Percentiles rank a stretch among this genome's conserved stretches.
Evolutionary conservation across 2,329 filamentous ascomycete genomes (phyloP).

Genomic region (Venturia oleaginea): DNA sequence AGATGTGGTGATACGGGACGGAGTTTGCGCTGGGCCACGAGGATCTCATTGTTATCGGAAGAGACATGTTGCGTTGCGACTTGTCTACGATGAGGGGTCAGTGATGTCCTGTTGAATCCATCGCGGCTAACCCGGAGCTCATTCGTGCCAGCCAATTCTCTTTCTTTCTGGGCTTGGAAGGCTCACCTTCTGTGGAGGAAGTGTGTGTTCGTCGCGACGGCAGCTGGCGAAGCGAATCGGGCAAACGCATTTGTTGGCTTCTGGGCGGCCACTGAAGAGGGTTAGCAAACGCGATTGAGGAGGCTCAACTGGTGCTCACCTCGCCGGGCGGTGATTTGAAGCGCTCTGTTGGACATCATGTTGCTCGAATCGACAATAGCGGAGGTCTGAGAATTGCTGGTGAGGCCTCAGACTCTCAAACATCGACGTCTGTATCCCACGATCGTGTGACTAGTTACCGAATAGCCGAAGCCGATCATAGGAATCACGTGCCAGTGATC

Average conservation of each 20-base stretch:
- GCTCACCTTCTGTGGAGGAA: slow-evolving; percentile 11
- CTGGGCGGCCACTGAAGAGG: slow-evolving; percentile 8
- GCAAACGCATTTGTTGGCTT: slow-evolving; percentile 9
- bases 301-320: not conserved
- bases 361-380: not conserved
- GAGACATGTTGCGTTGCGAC: slow-evolving; percentile 10
- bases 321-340: slow-evolving; percentile 9
- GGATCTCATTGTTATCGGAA: slow-evolving; percentile 38
- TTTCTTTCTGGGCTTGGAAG: not conserved
- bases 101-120: not conserved
- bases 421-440: not conserved
- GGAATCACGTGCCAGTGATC: not conserved
- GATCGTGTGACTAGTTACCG: not conserved
- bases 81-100: slow-evolving; percentile 6
- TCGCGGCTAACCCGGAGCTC: not conserved
- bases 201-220: slow-evolving; percentile 13
- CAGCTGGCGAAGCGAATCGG: slow-evolving; percentile 12
- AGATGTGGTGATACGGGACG: slow-evolving; percentile 83
- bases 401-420: not conserved
- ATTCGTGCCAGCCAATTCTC: not conserved
- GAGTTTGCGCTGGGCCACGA: slow-evolving; percentile 68
- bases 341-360: slow-evolving; percentile 8
- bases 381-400: not conserved
- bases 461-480: not conserved
- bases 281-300: not conserved